Conservation (phyloP, 768 basidiomycete species). For the Trametes villosa region DNA sequence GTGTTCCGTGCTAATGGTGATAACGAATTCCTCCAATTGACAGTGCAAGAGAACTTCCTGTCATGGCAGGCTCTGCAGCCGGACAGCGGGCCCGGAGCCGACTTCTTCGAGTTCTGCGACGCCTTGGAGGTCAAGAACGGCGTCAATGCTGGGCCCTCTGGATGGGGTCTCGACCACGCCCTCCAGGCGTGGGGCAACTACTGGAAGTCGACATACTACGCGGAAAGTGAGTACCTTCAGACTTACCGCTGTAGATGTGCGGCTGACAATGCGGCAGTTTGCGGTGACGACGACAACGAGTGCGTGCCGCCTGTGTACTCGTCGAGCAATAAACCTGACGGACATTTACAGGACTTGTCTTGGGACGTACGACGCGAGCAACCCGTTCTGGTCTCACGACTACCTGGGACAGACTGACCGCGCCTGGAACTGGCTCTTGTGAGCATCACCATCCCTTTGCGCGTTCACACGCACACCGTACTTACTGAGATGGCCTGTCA, state of each 20-base stretch:
- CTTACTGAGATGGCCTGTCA: conserved; percentile 30
- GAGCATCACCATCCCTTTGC: neutral
- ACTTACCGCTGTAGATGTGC: neutral
- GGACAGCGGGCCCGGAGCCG: conserved; percentile 44
- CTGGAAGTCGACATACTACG: conserved; percentile 50
- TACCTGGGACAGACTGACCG: conserved; percentile 53
- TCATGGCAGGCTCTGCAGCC: conserved; percentile 68
- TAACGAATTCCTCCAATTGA: neutral
- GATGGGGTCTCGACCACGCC: conserved; percentile 64
- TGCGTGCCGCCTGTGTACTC: conserved; percentile 34
- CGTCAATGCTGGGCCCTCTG: conserved; percentile 46
- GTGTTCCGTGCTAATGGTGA: neutral
- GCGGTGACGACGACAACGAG: conserved; percentile 48
- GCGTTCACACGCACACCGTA: neutral
- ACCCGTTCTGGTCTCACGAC: conserved; percentile 53
- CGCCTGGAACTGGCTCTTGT: conserved; percentile 73
- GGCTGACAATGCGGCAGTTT: conserved; percentile 45
- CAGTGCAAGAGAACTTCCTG: conserved; percentile 49
- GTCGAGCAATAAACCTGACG: no score
- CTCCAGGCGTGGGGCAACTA: conserved; percentile 60
- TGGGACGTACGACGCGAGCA: conserved; percentile 43
- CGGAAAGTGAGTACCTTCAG: conserved; percentile 41
- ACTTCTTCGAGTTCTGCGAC: conserved; percentile 63
- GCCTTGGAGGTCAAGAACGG: conserved; percentile 64
- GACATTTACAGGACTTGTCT: conserved; percentile 35